Evolutionary conservation across 106 monocot genomes (phyloP).

Genomic region (Allium sativum): DNA sequence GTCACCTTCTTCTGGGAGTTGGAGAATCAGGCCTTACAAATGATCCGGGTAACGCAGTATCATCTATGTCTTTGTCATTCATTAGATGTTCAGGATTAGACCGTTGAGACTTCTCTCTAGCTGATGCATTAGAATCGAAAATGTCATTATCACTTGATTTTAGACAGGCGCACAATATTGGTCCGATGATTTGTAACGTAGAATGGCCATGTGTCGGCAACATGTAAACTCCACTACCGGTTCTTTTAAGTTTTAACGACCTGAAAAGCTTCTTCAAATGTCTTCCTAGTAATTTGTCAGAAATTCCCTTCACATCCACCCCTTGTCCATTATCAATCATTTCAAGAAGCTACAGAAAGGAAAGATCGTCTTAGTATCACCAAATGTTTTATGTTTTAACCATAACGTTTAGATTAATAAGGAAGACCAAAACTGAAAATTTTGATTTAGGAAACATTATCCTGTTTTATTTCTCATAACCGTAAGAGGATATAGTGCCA

Average conservation of each 20-base stretch:
- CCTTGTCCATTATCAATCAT: slow-evolving; percentile 89
- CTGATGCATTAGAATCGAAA: slow-evolving; percentile 2
- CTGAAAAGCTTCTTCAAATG: slow-evolving; percentile 61
- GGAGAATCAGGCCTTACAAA: slow-evolving; percentile 20
- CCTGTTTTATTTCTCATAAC: background rate
- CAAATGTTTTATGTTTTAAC: background rate
- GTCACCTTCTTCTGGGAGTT: slow-evolving; percentile 50
- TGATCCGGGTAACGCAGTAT: slow-evolving; percentile 9
- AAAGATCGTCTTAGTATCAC: background rate
- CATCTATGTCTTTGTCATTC: slow-evolving; percentile 11
- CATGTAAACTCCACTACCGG: slow-evolving; percentile 44
- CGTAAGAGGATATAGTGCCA: background rate
- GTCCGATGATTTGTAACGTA: slow-evolving; percentile 45
- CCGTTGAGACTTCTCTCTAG: slow-evolving; percentile 8
- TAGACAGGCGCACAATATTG: slow-evolving; percentile 17
- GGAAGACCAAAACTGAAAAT: no score
- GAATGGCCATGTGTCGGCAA: slow-evolving; percentile 33
- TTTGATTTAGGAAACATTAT: background rate
- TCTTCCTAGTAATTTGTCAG: slow-evolving; percentile 43
- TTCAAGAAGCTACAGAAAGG: slow-evolving; percentile 61
- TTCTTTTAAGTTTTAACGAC: slow-evolving; percentile 51
- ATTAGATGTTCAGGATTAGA: slow-evolving; percentile 8
- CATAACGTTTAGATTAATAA: no score
- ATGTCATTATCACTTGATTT: slow-evolving; percentile 16
- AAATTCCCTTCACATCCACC: slow-evolving; percentile 70